Evolutionary conservation across 257 asterid species (phyloP).

Genomic region (Leptodermis oblonga): DNA sequence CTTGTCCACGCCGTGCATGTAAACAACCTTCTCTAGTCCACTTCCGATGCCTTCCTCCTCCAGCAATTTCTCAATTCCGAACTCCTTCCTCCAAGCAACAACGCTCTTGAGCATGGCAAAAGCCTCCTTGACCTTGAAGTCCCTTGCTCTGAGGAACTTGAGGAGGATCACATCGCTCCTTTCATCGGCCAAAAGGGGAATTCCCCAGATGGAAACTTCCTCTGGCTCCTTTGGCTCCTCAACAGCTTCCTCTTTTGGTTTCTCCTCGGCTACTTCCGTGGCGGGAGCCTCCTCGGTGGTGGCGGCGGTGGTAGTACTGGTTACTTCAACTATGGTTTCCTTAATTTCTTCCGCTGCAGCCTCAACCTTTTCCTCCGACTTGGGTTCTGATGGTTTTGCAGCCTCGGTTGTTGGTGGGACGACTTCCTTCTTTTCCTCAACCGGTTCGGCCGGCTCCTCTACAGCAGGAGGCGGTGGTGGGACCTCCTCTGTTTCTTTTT

Average conservation of each 20-base stretch:
- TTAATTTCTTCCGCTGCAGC: slow-evolving; percentile 57
- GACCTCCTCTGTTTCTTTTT: slow-evolving; percentile 27
- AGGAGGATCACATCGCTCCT: slow-evolving; percentile 76
- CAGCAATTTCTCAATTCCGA: slow-evolving; percentile 58
- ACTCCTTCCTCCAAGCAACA: slow-evolving; percentile 77
- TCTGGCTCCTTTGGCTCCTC: slow-evolving; percentile 57
- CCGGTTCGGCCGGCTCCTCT: slow-evolving; percentile 22
- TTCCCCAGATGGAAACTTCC: slow-evolving; percentile 82
- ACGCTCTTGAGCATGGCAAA: slow-evolving; percentile 81
- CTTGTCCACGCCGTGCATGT: slow-evolving; percentile 70
- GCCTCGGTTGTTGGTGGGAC: slow-evolving; percentile 2
- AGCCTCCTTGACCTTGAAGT: slow-evolving; percentile 88
- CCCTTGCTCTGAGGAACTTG: slow-evolving; percentile 82
- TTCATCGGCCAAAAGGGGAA: slow-evolving; percentile 67
- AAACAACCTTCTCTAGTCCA: slow-evolving; percentile 83
- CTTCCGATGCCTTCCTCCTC: slow-evolving; percentile 48
- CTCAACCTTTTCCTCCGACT: slow-evolving; percentile 28
- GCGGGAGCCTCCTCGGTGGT: slow-evolving; percentile 14
- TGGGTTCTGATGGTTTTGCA: slow-evolving; percentile 23
- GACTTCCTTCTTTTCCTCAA: slow-evolving; percentile 29
- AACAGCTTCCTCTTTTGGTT: slow-evolving; percentile 11
- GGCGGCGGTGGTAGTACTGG: slow-evolving; percentile 38
- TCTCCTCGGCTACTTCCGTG: slow-evolving; percentile 24
- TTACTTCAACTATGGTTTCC: slow-evolving; percentile 80
- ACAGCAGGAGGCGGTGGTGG: slow-evolving; percentile 20